Conservation (phyloP, 1,284 basidiomycete species). For the Cutaneotrichosporon sp. region DNA sequence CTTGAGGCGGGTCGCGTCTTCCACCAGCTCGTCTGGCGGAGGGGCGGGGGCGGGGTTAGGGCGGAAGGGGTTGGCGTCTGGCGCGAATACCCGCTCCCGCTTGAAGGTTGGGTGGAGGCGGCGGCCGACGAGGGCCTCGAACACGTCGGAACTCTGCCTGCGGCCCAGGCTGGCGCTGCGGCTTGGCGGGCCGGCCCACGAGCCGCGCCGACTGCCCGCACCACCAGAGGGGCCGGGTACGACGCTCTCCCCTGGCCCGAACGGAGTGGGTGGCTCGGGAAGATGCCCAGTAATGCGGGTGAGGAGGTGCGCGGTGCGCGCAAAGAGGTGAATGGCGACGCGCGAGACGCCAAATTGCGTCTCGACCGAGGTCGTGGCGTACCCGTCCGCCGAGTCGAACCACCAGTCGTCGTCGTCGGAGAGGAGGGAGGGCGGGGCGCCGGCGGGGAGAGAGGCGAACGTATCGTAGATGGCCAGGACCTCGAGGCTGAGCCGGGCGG, state of each 20-base stretch:
- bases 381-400: slow-evolving; percentile 43
- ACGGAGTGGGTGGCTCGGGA: neutral
- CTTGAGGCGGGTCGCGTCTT: slow-evolving; percentile 45
- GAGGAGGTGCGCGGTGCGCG: slow-evolving; percentile 41
- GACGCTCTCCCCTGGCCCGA: neutral
- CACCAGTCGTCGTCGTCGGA: slow-evolving; percentile 55
- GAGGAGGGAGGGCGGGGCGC: slow-evolving; percentile 55
- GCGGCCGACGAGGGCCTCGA: too few species aligned
- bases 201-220: neutral
- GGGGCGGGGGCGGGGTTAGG: neutral
- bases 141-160: too few species aligned
- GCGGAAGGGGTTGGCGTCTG: neutral
- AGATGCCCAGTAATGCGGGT: slow-evolving; percentile 28
- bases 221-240: too few species aligned
- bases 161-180: too few species aligned
- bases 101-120: too few species aligned
- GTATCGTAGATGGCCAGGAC: slow-evolving; percentile 59
- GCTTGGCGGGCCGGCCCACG: neutral
- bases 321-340: slow-evolving; percentile 48
- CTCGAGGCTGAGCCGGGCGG: slow-evolving; percentile 56
- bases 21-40: too few species aligned
- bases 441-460: slow-evolving; percentile 56
- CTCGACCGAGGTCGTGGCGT: slow-evolving; percentile 57
- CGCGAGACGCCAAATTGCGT: slow-evolving; percentile 58
- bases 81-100: too few species aligned